Percentiles rank a stretch among this genome's conserved stretches.
Evolutionary conservation across 2,329 filamentous ascomycete genomes (phyloP).

Genomic region (Aspergillus sp.): DNA sequence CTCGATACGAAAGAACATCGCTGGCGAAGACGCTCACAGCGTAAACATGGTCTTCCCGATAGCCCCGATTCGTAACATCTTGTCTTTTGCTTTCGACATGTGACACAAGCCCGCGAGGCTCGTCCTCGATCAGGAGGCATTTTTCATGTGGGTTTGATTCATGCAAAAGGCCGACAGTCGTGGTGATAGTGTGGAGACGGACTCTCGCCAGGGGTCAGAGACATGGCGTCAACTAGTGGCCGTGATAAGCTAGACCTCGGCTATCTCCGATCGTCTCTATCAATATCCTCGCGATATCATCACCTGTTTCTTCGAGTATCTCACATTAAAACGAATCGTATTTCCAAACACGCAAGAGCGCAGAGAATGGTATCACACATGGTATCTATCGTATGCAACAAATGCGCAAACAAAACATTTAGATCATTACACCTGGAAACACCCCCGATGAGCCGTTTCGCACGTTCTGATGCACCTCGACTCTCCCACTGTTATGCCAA

Average conservation of each 20-base stretch:
- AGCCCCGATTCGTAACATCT: slow-evolving; percentile 37
- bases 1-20: slow-evolving; percentile 29
- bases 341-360: not conserved
- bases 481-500: slow-evolving; percentile 49
- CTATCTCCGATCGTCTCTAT: too few relatives aligned
- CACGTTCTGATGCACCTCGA: slow-evolving; percentile 38
- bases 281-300: too few relatives aligned
- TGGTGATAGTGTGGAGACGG: not conserved
- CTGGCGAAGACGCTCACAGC: slow-evolving; percentile 36
- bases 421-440: too few relatives aligned
- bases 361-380: not conserved
- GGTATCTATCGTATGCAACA: not conserved
- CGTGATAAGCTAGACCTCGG: slow-evolving; percentile 2
- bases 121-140: slow-evolving; percentile 14
- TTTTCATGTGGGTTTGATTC: too few relatives aligned
- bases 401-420: not conserved
- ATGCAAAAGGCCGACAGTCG: not conserved
- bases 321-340: too few relatives aligned
- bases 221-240: slow-evolving; percentile 1
- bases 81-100: slow-evolving; percentile 43
- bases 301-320: too few relatives aligned
- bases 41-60: slow-evolving; percentile 31
- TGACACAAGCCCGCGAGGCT: slow-evolving; percentile 34
- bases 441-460: not conserved
- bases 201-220: slow-evolving; percentile 1